phyloP scores from a whole-genome alignment of 2,329 filamentous ascomycete species.

The Chalaropsis ovoidea region DNA sequence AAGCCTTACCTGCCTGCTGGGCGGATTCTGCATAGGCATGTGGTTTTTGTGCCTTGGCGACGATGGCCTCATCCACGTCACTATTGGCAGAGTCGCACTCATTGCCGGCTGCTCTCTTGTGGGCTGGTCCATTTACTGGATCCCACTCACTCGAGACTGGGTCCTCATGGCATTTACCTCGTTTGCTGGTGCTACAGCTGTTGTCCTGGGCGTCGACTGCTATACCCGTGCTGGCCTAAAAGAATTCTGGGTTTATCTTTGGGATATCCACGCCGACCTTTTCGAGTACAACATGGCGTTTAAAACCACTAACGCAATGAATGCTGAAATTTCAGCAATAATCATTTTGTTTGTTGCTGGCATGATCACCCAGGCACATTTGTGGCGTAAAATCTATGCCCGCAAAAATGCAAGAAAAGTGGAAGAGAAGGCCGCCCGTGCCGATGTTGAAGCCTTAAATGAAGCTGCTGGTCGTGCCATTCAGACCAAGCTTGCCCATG shows the following conservation, averaged over 20 bases:
- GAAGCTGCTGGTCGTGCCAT: constrained; percentile 58
- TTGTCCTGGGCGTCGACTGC: constrained; percentile 80
- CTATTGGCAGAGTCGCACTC: constrained; percentile 58
- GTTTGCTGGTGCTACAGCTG: constrained; percentile 69
- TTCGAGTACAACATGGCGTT: constrained; percentile 71
- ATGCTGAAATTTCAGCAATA: constrained; percentile 70
- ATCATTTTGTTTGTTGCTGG: constrained; percentile 66
- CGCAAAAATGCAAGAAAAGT: constrained; percentile 45
- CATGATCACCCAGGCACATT: constrained; percentile 69
- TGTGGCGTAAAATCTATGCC: constrained; percentile 72
- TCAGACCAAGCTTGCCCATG: constrained; percentile 50
- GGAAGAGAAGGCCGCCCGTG: constrained; percentile 42
- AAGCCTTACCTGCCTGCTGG: constrained; percentile 70
- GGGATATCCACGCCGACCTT: constrained; percentile 66
- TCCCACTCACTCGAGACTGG: constrained; percentile 65
- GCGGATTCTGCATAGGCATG: constrained; percentile 78
- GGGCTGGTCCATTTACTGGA: constrained; percentile 67
- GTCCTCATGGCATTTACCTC: constrained; percentile 66
- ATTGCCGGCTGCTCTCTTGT: constrained; percentile 61
- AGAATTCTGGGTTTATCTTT: constrained; percentile 92
- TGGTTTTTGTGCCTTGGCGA: constrained; percentile 73
- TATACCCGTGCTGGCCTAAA: constrained; percentile 83
- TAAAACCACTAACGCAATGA: constrained; percentile 75
- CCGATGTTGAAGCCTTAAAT: constrained; percentile 53
- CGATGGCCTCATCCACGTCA: constrained; percentile 60